Percentiles rank a stretch among this genome's conserved stretches.
Evolutionary conservation across 805 yeast genomes (phyloP).

Genomic region (Monosporozyma yasuniensis): DNA sequence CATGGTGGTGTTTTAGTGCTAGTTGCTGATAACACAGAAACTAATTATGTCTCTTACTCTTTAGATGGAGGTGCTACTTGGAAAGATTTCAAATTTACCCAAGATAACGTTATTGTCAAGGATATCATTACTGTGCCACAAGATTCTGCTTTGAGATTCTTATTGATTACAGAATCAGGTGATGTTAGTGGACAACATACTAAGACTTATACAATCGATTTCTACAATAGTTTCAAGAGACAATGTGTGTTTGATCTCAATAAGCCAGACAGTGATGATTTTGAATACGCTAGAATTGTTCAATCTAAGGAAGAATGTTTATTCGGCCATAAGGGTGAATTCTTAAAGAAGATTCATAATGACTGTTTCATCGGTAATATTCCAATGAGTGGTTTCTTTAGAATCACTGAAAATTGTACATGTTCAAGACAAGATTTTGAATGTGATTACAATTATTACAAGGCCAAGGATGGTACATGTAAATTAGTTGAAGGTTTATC

Average conservation of each 20-base stretch:
- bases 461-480: slow-evolving; percentile 75
- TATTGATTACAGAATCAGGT: slow-evolving; percentile 48
- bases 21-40: slow-evolving; percentile 48
- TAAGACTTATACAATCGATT: slow-evolving; percentile 47
- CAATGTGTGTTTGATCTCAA: slow-evolving; percentile 47
- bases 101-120: slow-evolving; percentile 43
- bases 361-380: slow-evolving; percentile 59
- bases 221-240: slow-evolving; percentile 40
- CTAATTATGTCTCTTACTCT: slow-evolving; percentile 56
- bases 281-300: slow-evolving; percentile 53
- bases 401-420: slow-evolving; percentile 55
- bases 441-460: slow-evolving; percentile 80
- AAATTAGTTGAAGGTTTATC: slow-evolving; percentile 64
- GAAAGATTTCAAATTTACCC: slow-evolving; percentile 56
- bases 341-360: slow-evolving; percentile 49
- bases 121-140: slow-evolving; percentile 88
- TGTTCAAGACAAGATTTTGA: slow-evolving; percentile 86
- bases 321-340: slow-evolving; percentile 61
- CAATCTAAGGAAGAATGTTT: slow-evolving; percentile 47
- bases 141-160: slow-evolving; percentile 76
- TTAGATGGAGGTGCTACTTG: slow-evolving; percentile 75
- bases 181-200: slow-evolving; percentile 39
- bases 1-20: slow-evolving; percentile 80
- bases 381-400: slow-evolving; percentile 49
- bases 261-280: slow-evolving; percentile 44